These are phyloP conservation scores for Rossbeevera mucosa DNA, from an alignment of 768 basidiomycete species.

Conservation along the genomic window DNA sequence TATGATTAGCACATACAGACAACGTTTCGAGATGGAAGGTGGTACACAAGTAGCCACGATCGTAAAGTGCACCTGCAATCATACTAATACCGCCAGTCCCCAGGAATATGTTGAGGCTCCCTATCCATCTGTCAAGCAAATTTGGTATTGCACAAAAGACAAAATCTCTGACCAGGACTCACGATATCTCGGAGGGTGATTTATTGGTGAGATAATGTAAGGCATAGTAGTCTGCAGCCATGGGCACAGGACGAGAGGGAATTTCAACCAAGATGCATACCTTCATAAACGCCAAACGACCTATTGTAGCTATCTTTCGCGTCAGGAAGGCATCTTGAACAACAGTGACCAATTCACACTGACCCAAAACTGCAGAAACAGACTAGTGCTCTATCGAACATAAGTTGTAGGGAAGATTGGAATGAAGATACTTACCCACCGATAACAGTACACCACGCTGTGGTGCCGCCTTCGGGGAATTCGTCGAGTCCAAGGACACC, in stretches of 20 bases:
- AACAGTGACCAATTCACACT: neutral
- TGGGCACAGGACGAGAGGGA: neutral
- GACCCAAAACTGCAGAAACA: neutral
- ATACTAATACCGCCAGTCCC: neutral
- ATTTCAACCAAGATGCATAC: neutral
- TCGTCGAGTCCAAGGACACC: neutral
- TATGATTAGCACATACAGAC: neutral
- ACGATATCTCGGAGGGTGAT: neutral
- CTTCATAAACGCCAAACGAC: neutral
- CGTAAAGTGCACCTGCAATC: neutral
- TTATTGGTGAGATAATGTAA: neutral
- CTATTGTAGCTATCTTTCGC: neutral
- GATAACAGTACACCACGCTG: neutral
- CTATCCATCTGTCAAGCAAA: neutral
- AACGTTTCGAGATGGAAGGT: neutral
- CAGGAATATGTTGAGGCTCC: neutral
- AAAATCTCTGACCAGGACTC: neutral
- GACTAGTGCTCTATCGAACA: neutral
- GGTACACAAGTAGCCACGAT: neutral
- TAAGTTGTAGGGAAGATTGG: neutral
- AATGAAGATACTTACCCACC: neutral
- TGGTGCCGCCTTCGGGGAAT: neutral
- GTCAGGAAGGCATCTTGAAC: neutral
- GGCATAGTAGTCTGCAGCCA: neutral
- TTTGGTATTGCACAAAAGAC: neutral